Evolutionary conservation across 441 rosid species (phyloP), one percentile per base, ranked within the genome.

Genomic region (Rhodomyrtus psidioides): DNA sequence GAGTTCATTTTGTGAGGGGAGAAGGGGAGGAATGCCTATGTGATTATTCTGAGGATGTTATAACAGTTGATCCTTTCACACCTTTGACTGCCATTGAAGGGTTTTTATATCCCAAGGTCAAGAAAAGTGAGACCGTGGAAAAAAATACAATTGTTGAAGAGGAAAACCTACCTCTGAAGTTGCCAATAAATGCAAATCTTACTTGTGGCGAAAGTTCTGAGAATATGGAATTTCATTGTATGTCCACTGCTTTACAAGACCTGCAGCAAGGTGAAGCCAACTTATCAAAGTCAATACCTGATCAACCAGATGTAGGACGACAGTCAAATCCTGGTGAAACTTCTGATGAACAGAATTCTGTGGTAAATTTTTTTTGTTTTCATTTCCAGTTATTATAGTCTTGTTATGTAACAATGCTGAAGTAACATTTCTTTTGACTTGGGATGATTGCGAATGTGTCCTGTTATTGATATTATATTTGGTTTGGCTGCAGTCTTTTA

Each of bases 61-160:
- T 93, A 82, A 90, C 96, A 82, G 97, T 95, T 87, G 99, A 98
- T 88, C 99, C 99, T 85, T 92, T 98, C 87, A 91, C 95, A 85
- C 90, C 94, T 76, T 88, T 94, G 88, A 95, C 92, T 88, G 94
- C 91, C 26, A 93, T 98, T 55, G 94, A 94, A 91, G 92, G 91
- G 44, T 95, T 86, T 92, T 87, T 98, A 88, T 90, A 90, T 90
- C 95, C 97, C 85, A 94, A 91, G 93, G 94, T 98, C 86, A 75
- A 87, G 55, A 10, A 85, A 81, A 86, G 91, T 62, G 90, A 91
- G 53, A 87, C 88, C 21, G 85, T 85, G 83, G 90, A 90, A 90
- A 86, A 90, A 83, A 88, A 87, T 60, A 84, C 85, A 83, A 88
- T 89, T 87, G 87, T 88, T 83, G 79, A 91, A 75, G 86, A 82